Evolutionary conservation across 768 basidiomycete genomes (phyloP), one percentile per base, ranked within the genome.

Genomic region (Sporobolomyces phaffii): DNA sequence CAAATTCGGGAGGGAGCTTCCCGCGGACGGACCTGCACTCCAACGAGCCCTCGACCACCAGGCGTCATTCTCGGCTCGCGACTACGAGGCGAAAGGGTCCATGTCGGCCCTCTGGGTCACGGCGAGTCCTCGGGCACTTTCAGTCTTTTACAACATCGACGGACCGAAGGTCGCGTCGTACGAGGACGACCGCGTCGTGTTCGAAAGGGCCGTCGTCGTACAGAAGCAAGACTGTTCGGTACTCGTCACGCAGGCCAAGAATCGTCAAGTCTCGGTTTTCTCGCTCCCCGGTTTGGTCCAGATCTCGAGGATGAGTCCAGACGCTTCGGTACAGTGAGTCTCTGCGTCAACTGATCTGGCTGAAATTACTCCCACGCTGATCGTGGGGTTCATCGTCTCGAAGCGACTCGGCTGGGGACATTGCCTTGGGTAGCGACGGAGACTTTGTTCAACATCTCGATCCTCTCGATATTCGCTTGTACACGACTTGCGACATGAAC

Each of bases 31-130:
- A 3, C 54, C 59, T 9, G 38, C 65, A 17, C 67, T 72, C 10
- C 67, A 65, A 28, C 60, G 50, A 31, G 70, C 70, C 0, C 53
- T 67, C 57, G 53, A 52, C 8, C 69, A 70, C 20, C 65, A 72
- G 33, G 38, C 58, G 2, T 17, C 60, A 3, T 62, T 54, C 43
- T n/a, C 38, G 20, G 28, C 62, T 22, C 45, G 54, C 41, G 29
- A 33, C 29, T 7, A 50, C 56, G 70, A 67, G 44, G 65, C 62
- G 34, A 50, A 64, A 24, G 59, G 64, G n/a, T 60, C 64, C 13
- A 62, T 74, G 7, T 62, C 63, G 14, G 59, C 66, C 8, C 24
- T 72, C 5, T 67, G 72, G 49, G 33, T 76, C 33, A 54, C 72
- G 7, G 68, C 72, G 36, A 45, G 22, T 40, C 36, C 36, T 5